Percentiles rank a stretch among this genome's conserved stretches.
Conservation (phyloP, 768 basidiomycete genomes). For the Sutorius australiensis region DNA sequence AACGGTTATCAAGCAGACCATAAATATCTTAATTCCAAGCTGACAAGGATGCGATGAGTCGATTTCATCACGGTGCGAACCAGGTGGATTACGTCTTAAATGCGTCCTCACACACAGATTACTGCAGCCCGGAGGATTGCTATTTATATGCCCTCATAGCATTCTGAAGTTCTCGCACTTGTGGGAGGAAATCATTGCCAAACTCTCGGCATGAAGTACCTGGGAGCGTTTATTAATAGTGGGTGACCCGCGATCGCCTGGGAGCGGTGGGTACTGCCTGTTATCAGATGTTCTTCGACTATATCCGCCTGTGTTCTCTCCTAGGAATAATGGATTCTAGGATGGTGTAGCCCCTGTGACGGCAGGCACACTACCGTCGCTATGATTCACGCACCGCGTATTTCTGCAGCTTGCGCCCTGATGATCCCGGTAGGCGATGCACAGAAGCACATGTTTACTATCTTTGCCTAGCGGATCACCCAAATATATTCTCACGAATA, state of each 20-base stretch:
- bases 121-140: constrained; percentile 33
- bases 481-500: constrained; percentile 47
- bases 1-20: constrained; percentile 20
- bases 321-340: not conserved
- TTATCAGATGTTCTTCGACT: constrained; percentile 31
- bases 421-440: constrained; percentile 13
- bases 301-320: constrained; percentile 26
- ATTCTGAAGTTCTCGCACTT: constrained; percentile 48
- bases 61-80: not conserved
- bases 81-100: not conserved
- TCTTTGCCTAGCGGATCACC: constrained; percentile 36
- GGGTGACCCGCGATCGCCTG: too few species aligned
- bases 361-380: constrained; percentile 12
- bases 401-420: not conserved
- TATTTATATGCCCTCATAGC: constrained; percentile 46
- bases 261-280: not conserved
- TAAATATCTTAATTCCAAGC: constrained; percentile 30
- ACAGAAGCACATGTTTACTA: constrained; percentile 20
- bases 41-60: constrained; percentile 42
- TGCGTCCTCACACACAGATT: constrained; percentile 18
- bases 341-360: constrained; percentile 13
- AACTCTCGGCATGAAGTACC: constrained; percentile 53
- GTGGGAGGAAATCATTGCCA: constrained; percentile 52
- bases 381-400: too few species aligned
- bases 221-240: constrained; percentile 67